Evolutionary conservation across 2,329 filamentous ascomycete genomes (phyloP), one percentile per base, ranked within the genome.

Genomic region (Coniochaeta prunicola): DNA sequence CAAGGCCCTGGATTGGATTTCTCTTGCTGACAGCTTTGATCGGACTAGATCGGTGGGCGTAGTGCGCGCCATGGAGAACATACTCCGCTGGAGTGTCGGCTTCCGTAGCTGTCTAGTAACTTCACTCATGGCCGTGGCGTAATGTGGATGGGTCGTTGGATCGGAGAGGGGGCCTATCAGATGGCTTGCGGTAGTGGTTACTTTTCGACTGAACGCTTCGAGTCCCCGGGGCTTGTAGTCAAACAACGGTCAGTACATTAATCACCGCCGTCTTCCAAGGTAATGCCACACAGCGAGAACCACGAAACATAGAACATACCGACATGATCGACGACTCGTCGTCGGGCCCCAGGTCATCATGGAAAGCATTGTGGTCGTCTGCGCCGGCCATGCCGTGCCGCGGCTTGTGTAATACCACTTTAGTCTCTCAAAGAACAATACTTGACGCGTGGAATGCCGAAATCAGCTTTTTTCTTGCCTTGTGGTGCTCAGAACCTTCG

Each of bases 31-130:
- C 67, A 99, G 86, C 70, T 89, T 93, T 61, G 91, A 93, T 65
- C 94, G 90, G 66, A 97, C 90, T 57, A 99, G 80, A 70, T 99
- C 93, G 64, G 91, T 91, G n/a, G 94, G 94, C 2, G 90, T 92
- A 12, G 92, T 93, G 74, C 89, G 89, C 57, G 93, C 88, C 75
- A 97, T 89, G 62, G 91, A 89, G 73, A 97, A 96, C 71, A 99
- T 88, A 71, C 88, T 91, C 68, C 91, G 87, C 76, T 97, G 94
- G 48, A 96, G 82, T 59, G 82, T 83, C 5, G 94, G 94, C 57
- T 90, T 85, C 65, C 90, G 86, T 67, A 97, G 82, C 73, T 97
- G 91, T 69, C 91, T 91, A 69, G 96, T 91, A 57, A 99, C 87
- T 72, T 94, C 90, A 68, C 83, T 87, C 81, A 99, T 88, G 63